phyloP scores from a whole-genome alignment of 2,329 filamentous ascomycete genomes.

The Exophiala viscosa region DNA sequence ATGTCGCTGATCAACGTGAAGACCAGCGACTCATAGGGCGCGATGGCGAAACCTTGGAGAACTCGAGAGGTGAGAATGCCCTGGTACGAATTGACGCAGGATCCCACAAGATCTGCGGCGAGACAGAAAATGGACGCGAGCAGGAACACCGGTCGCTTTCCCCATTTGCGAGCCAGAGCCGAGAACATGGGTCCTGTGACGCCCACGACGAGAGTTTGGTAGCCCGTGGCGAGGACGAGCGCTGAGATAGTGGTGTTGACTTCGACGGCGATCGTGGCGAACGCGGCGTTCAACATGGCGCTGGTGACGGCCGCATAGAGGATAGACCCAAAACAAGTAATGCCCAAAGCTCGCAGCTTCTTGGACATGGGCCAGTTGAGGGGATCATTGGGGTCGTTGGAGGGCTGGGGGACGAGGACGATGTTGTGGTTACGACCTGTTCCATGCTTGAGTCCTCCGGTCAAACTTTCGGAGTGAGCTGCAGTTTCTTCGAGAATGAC shows the following conservation, averaged over 20 bases:
- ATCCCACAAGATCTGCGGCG: slow-evolving; percentile 43
- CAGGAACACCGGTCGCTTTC: slow-evolving; percentile 30
- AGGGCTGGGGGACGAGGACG: slow-evolving; percentile 35
- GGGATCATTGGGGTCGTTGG: slow-evolving; percentile 39
- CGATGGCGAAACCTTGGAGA: slow-evolving; percentile 45
- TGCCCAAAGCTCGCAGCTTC: slow-evolving; percentile 32
- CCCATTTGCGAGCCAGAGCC: slow-evolving; percentile 45
- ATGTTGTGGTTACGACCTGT: slow-evolving; percentile 27
- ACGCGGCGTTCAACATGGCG: slow-evolving; percentile 33
- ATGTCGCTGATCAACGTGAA: slow-evolving; percentile 47
- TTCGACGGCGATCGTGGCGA: slow-evolving; percentile 38
- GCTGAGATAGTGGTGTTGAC: slow-evolving; percentile 42
- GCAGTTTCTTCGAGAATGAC: slow-evolving; percentile 28
- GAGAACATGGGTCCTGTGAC: slow-evolving; percentile 35
- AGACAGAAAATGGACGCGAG: slow-evolving; percentile 31
- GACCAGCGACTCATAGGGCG: slow-evolving; percentile 48
- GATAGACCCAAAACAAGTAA: slow-evolving; percentile 34
- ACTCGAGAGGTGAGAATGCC: slow-evolving; percentile 48
- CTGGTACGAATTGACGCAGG: slow-evolving; percentile 42
- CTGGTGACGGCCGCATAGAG: slow-evolving; percentile 32
- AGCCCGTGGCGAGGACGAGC: slow-evolving; percentile 47
- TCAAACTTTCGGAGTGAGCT: slow-evolving; percentile 11
- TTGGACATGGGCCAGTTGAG: slow-evolving; percentile 34
- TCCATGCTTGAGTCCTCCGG: slow-evolving; percentile 18
- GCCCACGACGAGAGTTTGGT: slow-evolving; percentile 40